A percentile compares a stretch with the other conserved stretches of the same genome.
phyloP scores from a whole-genome alignment of 2,329 filamentous ascomycete species.

The Dryadomyces quercivorus region DNA sequence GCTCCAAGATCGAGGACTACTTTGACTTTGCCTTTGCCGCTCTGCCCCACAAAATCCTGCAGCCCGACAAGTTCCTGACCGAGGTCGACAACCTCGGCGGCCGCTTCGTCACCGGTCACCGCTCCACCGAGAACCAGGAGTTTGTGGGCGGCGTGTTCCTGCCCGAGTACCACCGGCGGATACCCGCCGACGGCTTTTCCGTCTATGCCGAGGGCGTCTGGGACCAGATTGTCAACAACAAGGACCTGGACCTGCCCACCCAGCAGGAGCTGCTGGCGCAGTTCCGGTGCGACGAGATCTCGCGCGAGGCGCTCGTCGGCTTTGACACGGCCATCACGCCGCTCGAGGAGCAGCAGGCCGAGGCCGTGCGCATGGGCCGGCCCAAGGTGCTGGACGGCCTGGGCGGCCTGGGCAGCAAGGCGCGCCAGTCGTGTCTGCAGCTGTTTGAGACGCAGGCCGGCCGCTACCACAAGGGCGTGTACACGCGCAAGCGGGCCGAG shows the following conservation, averaged over 20 bases:
- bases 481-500: constrained; percentile 71
- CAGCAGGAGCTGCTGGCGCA: constrained; percentile 95
- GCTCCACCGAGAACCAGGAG: constrained; percentile 48
- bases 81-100: constrained; percentile 71
- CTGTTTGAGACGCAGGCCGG: constrained; percentile 87
- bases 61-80: constrained; percentile 76
- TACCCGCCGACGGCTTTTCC: constrained; percentile 94
- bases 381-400: constrained; percentile 62
- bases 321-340: constrained; percentile 78
- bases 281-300: constrained; percentile 95
- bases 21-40: constrained; percentile 98
- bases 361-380: constrained; percentile 60
- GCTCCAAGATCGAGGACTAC: constrained; percentile 86
- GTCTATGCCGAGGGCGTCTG: constrained; percentile 88
- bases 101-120: constrained; percentile 73
- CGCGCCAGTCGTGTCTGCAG: constrained; percentile 61
- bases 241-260: constrained; percentile 90
- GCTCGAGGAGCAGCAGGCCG: constrained; percentile 75
- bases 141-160: constrained; percentile 73
- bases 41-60: constrained; percentile 90
- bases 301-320: constrained; percentile 68
- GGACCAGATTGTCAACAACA: constrained; percentile 99
- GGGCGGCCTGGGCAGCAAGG: constrained; percentile 58
- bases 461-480: constrained; percentile 94
- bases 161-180: constrained; percentile 88